Base-by-base conservation (phyloP, 345 rosid genomes). In the Syzygium aqueum region DNA sequence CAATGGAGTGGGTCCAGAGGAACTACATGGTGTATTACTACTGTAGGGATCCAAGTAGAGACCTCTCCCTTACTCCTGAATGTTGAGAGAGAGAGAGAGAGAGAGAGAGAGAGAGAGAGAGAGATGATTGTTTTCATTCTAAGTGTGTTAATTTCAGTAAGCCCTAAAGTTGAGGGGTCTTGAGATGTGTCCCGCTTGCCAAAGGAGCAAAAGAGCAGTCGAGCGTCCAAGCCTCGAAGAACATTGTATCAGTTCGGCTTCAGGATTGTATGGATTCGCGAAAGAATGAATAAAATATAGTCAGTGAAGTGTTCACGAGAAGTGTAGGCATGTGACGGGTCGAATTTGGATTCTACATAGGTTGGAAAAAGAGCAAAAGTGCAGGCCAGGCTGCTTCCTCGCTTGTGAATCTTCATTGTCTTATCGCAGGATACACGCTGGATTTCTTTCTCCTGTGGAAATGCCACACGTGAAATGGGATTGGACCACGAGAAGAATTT, bases 21-120 rank as follows among this genome's bases (percentile, higher is more conserved):
- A 96, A 94, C 93, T 93, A 92, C 89, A 53, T 94, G 93, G 97
- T 92, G 27, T 96, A 97, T 86, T 91, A 97, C 92, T 97, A 96
- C 88, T 97, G 99, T 87, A 90, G 87, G 61, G 99, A 97, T 85
- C 94, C 96, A 25, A 92, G 88, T 40, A 93, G 98, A 85, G 98
- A 96, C 91, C 99, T 88, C 30, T 91, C 95, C 16, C 93, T 87
- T 61, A 95, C 86, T 43, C 99, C 99, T 0, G 98, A 97, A 90
- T 96, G 99, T 85, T 95, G 80, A 59, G 61, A 13, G 27, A 49
- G 50, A 49, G 43, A 65, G 77, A n/a, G 77, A 61, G 73, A 61
- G 73, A 61, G 67, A 61, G 65, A 59, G 65, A 57, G 61, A 53
- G 23, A 53, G 30, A 59, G 53, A 52, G 53, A 54, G 27, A 54